A percentile compares a stretch with the other conserved stretches of the same genome.
phyloP scores from a whole-genome alignment of 1,284 basidiomycete species.

The Pterulicium gracile region DNA sequence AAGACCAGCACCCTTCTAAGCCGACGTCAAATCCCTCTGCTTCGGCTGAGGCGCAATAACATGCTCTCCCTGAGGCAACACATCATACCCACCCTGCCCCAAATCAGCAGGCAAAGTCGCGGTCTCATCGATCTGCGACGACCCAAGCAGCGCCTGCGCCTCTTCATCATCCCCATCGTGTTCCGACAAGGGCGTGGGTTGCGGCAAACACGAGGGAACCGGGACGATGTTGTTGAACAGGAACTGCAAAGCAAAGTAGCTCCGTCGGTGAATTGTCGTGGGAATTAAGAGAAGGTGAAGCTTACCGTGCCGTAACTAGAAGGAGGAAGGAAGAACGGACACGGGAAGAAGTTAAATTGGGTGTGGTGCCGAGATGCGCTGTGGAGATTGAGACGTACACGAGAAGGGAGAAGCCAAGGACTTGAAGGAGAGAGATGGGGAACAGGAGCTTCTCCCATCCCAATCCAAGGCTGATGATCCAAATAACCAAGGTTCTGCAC shows the following conservation, averaged over 20 bases:
- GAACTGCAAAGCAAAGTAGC: constrained; percentile 34
- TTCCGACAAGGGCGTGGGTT: constrained; percentile 18
- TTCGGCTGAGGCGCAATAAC: too few relatives aligned
- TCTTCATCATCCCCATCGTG: constrained; percentile 31
- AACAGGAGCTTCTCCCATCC: constrained; percentile 90
- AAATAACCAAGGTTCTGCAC: constrained; percentile 90
- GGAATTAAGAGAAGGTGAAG: constrained; percentile 10
- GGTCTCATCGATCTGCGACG: constrained; percentile 54
- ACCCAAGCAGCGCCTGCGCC: constrained; percentile 35
- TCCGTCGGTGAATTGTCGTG: constrained; percentile 8
- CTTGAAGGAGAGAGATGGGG: constrained; percentile 79
- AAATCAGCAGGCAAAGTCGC: constrained; percentile 64
- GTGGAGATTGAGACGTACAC: constrained; percentile 49
- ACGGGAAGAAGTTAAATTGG: constrained; percentile 6
- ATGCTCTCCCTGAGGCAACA: constrained; percentile 45
- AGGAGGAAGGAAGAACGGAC: constrained; percentile 8
- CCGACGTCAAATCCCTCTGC: too few relatives aligned
- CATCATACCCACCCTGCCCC: constrained; percentile 61
- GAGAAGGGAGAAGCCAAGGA: constrained; percentile 81
- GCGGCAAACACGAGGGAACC: constrained; percentile 49
- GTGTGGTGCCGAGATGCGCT: constrained; percentile 4
- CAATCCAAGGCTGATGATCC: constrained; percentile 75
- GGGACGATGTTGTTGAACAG: constrained; percentile 69
- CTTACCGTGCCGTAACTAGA: constrained; percentile 51
- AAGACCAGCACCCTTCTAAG: too few relatives aligned